Evolutionary conservation across 116 monocot species (phyloP).

Genomic region (Phalaenopsis hybrid): DNA sequence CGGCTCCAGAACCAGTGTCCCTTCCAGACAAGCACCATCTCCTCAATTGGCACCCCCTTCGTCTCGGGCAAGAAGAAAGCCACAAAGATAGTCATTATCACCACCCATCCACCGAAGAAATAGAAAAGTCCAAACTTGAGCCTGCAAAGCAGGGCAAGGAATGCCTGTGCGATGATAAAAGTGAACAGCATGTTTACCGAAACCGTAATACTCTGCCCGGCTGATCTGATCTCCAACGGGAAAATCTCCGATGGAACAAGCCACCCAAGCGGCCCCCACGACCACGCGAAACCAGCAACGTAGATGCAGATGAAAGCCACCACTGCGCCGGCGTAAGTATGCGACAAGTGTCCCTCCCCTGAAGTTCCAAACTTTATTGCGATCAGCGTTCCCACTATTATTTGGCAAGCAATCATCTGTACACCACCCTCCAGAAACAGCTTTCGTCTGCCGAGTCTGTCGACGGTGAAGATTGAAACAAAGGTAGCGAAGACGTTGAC

Average conservation of each 20-base stretch:
- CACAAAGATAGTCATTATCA: slow-evolving; percentile 59
- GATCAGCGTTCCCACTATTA: slow-evolving; percentile 40
- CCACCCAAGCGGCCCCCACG: slow-evolving; percentile 70
- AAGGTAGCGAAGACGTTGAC: slow-evolving; percentile 44
- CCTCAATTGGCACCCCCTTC: slow-evolving; percentile 64
- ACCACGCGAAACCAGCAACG: slow-evolving; percentile 65
- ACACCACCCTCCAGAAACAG: slow-evolving; percentile 43
- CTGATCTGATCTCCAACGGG: slow-evolving; percentile 60
- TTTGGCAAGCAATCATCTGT: slow-evolving; percentile 48
- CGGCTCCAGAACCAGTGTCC: slow-evolving; percentile 57
- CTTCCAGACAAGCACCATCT: slow-evolving; percentile 68
- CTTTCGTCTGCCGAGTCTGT: slow-evolving; percentile 29
- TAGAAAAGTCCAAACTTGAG: slow-evolving; percentile 64
- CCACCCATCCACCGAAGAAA: slow-evolving; percentile 63
- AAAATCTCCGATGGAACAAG: slow-evolving; percentile 68
- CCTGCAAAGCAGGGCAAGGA: slow-evolving; percentile 54
- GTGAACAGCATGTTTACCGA: slow-evolving; percentile 76
- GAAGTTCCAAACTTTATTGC: slow-evolving; percentile 32
- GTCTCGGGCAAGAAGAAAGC: slow-evolving; percentile 56
- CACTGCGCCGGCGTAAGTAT: slow-evolving; percentile 31
- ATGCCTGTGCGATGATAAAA: slow-evolving; percentile 54
- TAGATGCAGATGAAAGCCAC: slow-evolving; percentile 55
- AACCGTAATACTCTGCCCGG: slow-evolving; percentile 61
- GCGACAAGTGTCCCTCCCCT: slow-evolving; percentile 29
- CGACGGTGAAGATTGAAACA: slow-evolving; percentile 35